phyloP scores from a whole-genome alignment of 805 yeast species.

The Hanseniaspora lindneri region DNA sequence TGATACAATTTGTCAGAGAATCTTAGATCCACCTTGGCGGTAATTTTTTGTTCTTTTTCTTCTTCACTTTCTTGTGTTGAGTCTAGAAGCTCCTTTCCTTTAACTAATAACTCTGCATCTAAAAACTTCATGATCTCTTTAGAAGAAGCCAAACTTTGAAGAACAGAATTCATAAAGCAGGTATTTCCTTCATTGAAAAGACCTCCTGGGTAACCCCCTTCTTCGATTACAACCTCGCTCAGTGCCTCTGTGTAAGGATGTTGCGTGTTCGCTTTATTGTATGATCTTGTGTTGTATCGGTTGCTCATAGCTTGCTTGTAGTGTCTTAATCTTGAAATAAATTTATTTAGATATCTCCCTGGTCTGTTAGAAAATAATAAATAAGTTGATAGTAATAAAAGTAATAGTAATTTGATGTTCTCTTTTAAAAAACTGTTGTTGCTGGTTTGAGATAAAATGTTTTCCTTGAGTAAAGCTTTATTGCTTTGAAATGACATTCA shows the following conservation, averaged over 20 bases:
- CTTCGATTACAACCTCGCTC: slow-evolving; percentile 32
- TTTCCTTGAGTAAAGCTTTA: background rate
- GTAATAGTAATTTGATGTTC: slow-evolving; percentile 1
- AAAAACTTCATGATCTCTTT: slow-evolving; percentile 46
- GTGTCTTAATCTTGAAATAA: slow-evolving; percentile 16
- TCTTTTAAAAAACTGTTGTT: background rate
- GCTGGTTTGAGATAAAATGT: background rate
- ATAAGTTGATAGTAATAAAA: slow-evolving; percentile 3
- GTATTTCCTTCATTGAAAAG: slow-evolving; percentile 84
- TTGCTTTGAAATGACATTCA: slow-evolving; percentile 6
- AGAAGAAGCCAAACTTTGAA: slow-evolving; percentile 73
- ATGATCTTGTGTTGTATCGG: slow-evolving; percentile 14
- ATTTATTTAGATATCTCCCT: slow-evolving; percentile 10
- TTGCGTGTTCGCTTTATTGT: background rate
- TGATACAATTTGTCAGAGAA: slow-evolving; percentile 46
- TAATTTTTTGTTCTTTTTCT: slow-evolving; percentile 19
- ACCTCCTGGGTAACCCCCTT: slow-evolving; percentile 76
- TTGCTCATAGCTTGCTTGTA: slow-evolving; percentile 13
- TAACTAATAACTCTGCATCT: slow-evolving; percentile 31
- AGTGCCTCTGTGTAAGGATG: slow-evolving; percentile 15
- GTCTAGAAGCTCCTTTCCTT: slow-evolving; percentile 13
- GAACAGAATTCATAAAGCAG: slow-evolving; percentile 84
- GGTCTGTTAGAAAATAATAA: slow-evolving; percentile 16
- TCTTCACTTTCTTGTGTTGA: slow-evolving; percentile 21
- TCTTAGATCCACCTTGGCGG: slow-evolving; percentile 24